These are phyloP conservation scores for Xylariaceae sp. DNA, from an alignment of 2,329 filamentous ascomycete species.

Conservation along the genomic window DNA sequence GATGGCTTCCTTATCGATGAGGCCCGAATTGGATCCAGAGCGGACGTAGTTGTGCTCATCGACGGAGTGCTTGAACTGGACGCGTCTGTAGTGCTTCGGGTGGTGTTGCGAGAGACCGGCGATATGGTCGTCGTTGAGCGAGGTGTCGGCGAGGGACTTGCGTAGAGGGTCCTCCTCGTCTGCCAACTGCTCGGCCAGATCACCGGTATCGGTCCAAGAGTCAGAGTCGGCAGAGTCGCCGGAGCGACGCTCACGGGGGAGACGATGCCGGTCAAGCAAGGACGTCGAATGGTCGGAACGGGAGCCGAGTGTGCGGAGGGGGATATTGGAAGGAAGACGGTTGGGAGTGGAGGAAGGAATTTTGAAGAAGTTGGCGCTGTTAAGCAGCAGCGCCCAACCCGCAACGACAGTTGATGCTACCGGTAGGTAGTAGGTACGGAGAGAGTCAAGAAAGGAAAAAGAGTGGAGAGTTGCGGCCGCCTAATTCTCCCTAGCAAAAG, in stretches of 20 bases:
- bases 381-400: conserved; percentile 67
- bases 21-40: conserved; percentile 39
- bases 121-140: conserved; percentile 58
- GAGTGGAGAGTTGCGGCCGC: conserved; percentile 28
- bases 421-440: too few species aligned
- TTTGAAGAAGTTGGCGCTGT: conserved; percentile 74
- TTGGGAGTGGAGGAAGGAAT: conserved; percentile 72
- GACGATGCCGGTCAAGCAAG: conserved; percentile 42
- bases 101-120: conserved; percentile 47
- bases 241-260: conserved; percentile 44
- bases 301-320: conserved; percentile 67
- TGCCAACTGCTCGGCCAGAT: conserved; percentile 86
- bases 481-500: conserved; percentile 15
- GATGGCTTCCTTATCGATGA: conserved; percentile 71
- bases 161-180: conserved; percentile 78
- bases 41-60: conserved; percentile 36
- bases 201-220: conserved; percentile 90
- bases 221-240: conserved; percentile 58
- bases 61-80: conserved; percentile 60
- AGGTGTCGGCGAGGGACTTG: conserved; percentile 61
- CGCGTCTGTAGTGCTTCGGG: conserved; percentile 52
- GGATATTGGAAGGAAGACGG: conserved; percentile 79
- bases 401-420: conserved; percentile 38
- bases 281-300: conserved; percentile 41
- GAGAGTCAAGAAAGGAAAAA: conserved; percentile 22